Percentiles rank a stretch among this genome's conserved stretches.
Conservation (phyloP, 2,329 filamentous ascomycete genomes). For the Calonectria pauciramosa region DNA sequence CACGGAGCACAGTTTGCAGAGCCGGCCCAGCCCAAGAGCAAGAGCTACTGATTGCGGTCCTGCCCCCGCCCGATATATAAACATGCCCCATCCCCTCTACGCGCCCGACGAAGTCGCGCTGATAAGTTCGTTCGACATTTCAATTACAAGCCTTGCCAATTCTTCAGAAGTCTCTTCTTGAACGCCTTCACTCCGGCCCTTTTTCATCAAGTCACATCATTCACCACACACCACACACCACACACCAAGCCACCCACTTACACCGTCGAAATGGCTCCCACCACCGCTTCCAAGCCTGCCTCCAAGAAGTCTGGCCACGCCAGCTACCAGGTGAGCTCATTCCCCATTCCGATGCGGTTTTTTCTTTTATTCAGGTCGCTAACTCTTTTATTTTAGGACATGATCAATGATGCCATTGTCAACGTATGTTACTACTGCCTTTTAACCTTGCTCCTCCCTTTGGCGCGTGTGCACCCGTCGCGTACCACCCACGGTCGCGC, state of each 20-base stretch:
- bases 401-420: conserved; percentile 74
- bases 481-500: conserved; percentile 40
- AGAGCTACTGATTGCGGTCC: conserved; percentile 68
- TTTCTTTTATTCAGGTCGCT: conserved; percentile 13
- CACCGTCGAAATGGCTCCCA: conserved; percentile 68
- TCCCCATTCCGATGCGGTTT: conserved; percentile 18
- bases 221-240: conserved; percentile 33
- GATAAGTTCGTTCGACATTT: conserved; percentile 51
- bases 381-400: conserved; percentile 60
- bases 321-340: conserved; percentile 70
- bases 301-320: conserved; percentile 67
- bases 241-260: conserved; percentile 38
- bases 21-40: conserved; percentile 30
- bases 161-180: conserved; percentile 35
- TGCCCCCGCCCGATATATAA: conserved; percentile 73
- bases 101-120: conserved; percentile 62
- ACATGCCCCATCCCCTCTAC: conserved; percentile 66
- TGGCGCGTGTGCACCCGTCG: conserved; percentile 53
- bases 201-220: conserved; percentile 26
- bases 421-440: conserved; percentile 62
- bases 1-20: conserved; percentile 24
- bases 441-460: conserved; percentile 42
- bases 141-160: conserved; percentile 42
- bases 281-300: conserved; percentile 62
- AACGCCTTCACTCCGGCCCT: conserved; percentile 44